Evolutionary conservation across 768 basidiomycete species (phyloP).

Genomic region (Russula olivacea): DNA sequence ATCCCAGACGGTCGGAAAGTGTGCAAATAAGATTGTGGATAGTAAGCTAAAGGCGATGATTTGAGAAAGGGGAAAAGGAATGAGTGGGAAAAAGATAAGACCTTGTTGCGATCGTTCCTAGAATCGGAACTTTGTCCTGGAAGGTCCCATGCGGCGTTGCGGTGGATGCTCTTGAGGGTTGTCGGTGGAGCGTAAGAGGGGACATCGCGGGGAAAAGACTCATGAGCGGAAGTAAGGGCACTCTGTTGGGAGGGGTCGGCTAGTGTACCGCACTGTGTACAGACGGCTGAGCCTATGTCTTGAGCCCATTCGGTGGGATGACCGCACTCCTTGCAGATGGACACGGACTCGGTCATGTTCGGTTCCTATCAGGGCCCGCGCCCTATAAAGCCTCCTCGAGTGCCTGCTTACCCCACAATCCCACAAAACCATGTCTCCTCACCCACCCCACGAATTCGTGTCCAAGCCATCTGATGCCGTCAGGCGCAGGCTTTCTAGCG

Average conservation of each 20-base stretch:
- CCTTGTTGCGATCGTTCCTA: conserved; percentile 57
- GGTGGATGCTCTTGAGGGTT: conserved; percentile 46
- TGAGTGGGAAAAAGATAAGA: conserved; percentile 33
- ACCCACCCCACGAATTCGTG: conserved; percentile 41
- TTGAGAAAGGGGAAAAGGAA: conserved; percentile 19
- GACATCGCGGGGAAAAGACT: conserved; percentile 32
- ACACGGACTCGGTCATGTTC: conserved; percentile 7
- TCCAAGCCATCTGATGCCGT: conserved; percentile 59
- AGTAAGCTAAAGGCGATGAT: conserved; percentile 40
- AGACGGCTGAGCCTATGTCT: conserved; percentile 39
- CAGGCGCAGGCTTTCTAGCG: conserved; percentile 63
- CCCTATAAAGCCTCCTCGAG: neutral
- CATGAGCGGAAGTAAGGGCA: conserved; percentile 47
- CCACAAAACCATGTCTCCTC: conserved; percentile 1
- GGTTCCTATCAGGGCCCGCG: neutral
- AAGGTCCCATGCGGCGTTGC: conserved; percentile 52
- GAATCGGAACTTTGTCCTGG: conserved; percentile 62
- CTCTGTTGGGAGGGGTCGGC: conserved; percentile 51
- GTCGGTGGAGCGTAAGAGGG: conserved; percentile 26
- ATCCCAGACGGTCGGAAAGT: conserved; percentile 52
- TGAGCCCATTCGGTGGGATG: conserved; percentile 21
- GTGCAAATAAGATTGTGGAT: conserved; percentile 60
- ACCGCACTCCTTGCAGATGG: conserved; percentile 20
- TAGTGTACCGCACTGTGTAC: conserved; percentile 67
- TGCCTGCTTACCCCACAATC: conserved; percentile 1